Evolutionary conservation across 2,329 filamentous ascomycete species (phyloP).

Genomic region (Pseudocercospora eumusae): DNA sequence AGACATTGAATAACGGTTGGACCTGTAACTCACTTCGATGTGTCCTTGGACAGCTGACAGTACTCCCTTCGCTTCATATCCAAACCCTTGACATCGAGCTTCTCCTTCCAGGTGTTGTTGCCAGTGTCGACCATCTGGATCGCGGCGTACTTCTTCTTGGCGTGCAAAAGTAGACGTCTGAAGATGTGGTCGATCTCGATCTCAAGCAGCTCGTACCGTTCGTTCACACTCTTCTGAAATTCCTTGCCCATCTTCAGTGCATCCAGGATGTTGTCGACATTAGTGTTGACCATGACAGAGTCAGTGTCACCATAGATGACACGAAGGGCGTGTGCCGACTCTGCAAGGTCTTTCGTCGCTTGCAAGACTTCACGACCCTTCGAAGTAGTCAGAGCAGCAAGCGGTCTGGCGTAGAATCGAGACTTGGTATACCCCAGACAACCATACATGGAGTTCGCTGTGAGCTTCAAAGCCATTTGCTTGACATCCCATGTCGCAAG

Average conservation of each 20-base stretch:
- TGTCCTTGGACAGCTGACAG: constrained; percentile 92
- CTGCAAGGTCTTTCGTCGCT: constrained; percentile 92
- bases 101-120: constrained; percentile 86
- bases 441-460: constrained; percentile 99
- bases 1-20: background rate
- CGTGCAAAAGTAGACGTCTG: constrained; percentile 85
- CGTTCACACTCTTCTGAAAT: constrained; percentile 94
- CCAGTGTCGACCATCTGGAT: constrained; percentile 83
- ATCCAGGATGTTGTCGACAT: constrained; percentile 88
- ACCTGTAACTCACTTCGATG: constrained; percentile 61
- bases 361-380: constrained; percentile 97
- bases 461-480: constrained; percentile 93
- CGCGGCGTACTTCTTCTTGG: constrained; percentile 99
- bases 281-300: constrained; percentile 99
- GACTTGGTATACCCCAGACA: constrained; percentile 97
- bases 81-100: constrained; percentile 96
- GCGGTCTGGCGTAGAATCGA: constrained; percentile 91
- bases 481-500: constrained; percentile 97
- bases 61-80: constrained; percentile 98
- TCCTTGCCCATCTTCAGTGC: constrained; percentile 89
- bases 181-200: constrained; percentile 99
- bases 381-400: constrained; percentile 93
- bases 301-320: constrained; percentile 99
- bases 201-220: constrained; percentile 86
- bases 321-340: constrained; percentile 77